Base-by-base conservation (phyloP, 2,329 filamentous ascomycete species). In the Colletotrichum aenigma region DNA sequence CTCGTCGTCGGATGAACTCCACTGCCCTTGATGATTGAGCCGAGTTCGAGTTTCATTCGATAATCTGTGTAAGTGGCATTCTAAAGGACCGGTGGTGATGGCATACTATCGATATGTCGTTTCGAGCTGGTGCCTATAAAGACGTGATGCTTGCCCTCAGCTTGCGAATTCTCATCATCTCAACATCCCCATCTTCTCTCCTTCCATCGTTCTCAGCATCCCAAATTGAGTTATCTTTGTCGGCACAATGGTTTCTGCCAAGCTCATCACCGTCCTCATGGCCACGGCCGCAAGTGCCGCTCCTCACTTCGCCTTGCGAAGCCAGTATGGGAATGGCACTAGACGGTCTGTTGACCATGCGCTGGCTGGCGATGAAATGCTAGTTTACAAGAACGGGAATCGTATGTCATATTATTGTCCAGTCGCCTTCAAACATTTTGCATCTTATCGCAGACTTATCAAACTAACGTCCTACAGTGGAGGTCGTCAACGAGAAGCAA, bases 191-290 rank as follows among this genome's bases (percentile, higher is more conserved):
- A 7, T 16, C 26, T 4, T 28, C 56, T 30, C 15, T 21, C 6
- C n/a, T n/a, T n/a, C n/a, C n/a, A n/a, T n/a, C n/a, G n/a, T n/a
- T n/a, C n/a, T n/a, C n/a, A n/a, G n/a, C n/a, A n/a, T n/a, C n/a
- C n/a, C n/a, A n/a, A n/a, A n/a, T n/a, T n/a, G n/a, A n/a, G n/a
- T n/a, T n/a, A n/a, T n/a, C n/a, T n/a, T n/a, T n/a, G n/a, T n/a
- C n/a, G n/a, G 43, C 61, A 58, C 6, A 10, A 76, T 76, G 70
- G 34, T 76, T 34, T 65, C 74, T 16, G 26, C 55, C 7, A 30
- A 21, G 26, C n/a, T 76, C 7, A 12, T 74, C 26, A 62, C 24
- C 30, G 55, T 76, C n/a, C 8, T 74, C 12, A 38, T 71, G 66
- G 66, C 71, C 15, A 26, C 58, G 12, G 64, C 38, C n/a, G 71